Evolutionary conservation across 371 early-diverging fungal genomes (phyloP).

Genomic region (Mortierella sp.): DNA sequence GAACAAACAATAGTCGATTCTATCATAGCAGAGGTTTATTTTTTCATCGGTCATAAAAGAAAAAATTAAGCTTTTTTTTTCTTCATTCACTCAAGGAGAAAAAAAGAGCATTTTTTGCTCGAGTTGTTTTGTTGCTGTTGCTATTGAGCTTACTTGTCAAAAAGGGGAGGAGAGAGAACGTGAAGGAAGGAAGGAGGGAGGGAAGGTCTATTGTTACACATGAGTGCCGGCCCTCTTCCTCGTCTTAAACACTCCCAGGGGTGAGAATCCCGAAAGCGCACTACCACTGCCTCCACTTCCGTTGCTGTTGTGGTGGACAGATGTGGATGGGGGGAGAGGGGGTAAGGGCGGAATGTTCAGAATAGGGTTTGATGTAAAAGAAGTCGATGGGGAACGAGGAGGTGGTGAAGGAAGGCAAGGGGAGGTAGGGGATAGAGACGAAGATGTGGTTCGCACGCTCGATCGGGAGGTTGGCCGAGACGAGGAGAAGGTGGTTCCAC

Average conservation of each 20-base stretch:
- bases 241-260: slow-evolving; percentile 27
- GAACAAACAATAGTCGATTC: too few relatives aligned
- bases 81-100: too few relatives aligned
- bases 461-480: slow-evolving; percentile 1
- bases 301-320: not conserved
- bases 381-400: not conserved
- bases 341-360: not conserved
- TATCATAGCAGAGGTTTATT: too few relatives aligned
- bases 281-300: not conserved
- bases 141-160: too few relatives aligned
- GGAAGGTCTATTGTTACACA: not conserved
- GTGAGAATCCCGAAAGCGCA: slow-evolving; percentile 23
- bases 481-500: not conserved
- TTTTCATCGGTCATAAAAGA: too few relatives aligned
- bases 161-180: too few relatives aligned
- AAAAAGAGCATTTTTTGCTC: too few relatives aligned
- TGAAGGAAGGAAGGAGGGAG: not conserved
- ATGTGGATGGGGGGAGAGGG: not conserved
- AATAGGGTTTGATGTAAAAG: too few relatives aligned
- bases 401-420: not conserved
- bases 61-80: too few relatives aligned
- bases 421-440: not conserved
- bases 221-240: slow-evolving; percentile 37
- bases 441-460: not conserved
- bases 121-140: too few relatives aligned